Evolutionary conservation across 2,329 filamentous ascomycete species (phyloP), one percentile per base, ranked within the genome.

Genomic region (Trichoderma endophyticum): DNA sequence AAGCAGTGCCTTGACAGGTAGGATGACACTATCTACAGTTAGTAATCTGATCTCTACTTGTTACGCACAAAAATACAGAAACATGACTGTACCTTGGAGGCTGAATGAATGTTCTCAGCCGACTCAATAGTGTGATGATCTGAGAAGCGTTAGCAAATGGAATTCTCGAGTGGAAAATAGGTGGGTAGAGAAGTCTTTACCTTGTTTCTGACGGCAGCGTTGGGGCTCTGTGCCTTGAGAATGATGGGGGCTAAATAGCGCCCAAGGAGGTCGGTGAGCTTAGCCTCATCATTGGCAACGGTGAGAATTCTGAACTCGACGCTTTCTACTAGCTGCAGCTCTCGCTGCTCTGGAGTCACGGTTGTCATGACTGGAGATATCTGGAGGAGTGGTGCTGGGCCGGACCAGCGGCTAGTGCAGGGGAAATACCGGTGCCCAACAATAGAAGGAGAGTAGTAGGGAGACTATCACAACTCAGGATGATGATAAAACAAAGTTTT

Each of bases 1-100:
- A 70, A 98, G 82, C 21, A 99, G 86, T 18, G 91, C 89, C n/a
- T 89, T 88, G 14, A 98, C 94, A 0, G 96, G 96, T 6, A 99
- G 85, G 69, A 95, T 86, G 74, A 98, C 90, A 63, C 87, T 87
- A 74, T 15, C n/a, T 6, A 15, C 4, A 32, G 15, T 73, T 65
- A 73, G 66, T n/a, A 36, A 15, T 9, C 7, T 30, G 21, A 14
- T 7, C 15, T 54, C 39, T 26, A 21, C 14, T 7, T 9, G 28
- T 2, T 4, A 28, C 12, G 30, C 24, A 43, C 9, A 39, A 57
- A 14, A 9, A 14, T 12, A 12, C 4, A 3, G 15, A 12, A 15
- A 18, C 6, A 24, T 39, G 34, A 32, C 28, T 83, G 67, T 82
- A 88, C 86, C 83, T 81, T 8, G 84, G 83, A 6, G 86, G 82